Percentiles rank a stretch among this genome's conserved stretches.
These are phyloP conservation scores for Curvularia eragrostidis DNA, from an alignment of 2,329 filamentous ascomycete genomes.

Conservation along the genomic window DNA sequence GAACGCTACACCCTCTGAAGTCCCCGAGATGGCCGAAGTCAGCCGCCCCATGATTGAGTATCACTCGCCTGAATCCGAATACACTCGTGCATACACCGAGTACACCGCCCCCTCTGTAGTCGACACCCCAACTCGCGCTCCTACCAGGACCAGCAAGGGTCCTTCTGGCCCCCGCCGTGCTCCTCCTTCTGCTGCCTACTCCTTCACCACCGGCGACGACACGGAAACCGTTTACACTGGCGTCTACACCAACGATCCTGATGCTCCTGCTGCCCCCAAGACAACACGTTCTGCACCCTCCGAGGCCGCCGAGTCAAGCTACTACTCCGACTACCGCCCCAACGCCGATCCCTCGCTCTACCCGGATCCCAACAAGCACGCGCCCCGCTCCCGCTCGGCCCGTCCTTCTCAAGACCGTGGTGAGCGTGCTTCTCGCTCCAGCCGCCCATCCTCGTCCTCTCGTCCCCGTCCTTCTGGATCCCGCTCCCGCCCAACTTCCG, in stretches of 20 bases:
- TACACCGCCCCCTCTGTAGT: slow-evolving; percentile 40
- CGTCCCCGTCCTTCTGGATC: slow-evolving; percentile 34
- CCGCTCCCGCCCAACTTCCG: slow-evolving; percentile 42
- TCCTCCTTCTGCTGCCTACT: slow-evolving; percentile 53
- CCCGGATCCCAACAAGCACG: slow-evolving; percentile 29
- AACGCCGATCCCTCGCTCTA: slow-evolving; percentile 42
- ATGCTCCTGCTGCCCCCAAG: slow-evolving; percentile 20
- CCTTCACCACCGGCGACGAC: slow-evolving; percentile 57
- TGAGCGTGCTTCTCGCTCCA: slow-evolving; percentile 22
- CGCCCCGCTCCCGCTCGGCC: slow-evolving; percentile 28
- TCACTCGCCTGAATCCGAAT: slow-evolving; percentile 23
- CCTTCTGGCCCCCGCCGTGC: slow-evolving; percentile 38
- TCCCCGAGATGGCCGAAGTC: slow-evolving; percentile 39
- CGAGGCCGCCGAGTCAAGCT: slow-evolving; percentile 43
- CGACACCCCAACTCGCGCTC: slow-evolving; percentile 22
- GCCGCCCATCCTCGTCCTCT: slow-evolving; percentile 15
- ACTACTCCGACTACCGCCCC: slow-evolving; percentile 53
- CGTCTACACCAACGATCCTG: slow-evolving; percentile 50
- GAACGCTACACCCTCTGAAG: slow-evolving; percentile 38
- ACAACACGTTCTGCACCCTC: slow-evolving; percentile 25
- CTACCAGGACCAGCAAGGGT: slow-evolving; percentile 24
- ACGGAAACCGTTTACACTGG: slow-evolving; percentile 51
- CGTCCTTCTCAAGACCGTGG: slow-evolving; percentile 22
- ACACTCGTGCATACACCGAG: slow-evolving; percentile 35
- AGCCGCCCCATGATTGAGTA: slow-evolving; percentile 35